Conservation (phyloP, 179 eudicot genomes). For the Drosera spatulata region DNA sequence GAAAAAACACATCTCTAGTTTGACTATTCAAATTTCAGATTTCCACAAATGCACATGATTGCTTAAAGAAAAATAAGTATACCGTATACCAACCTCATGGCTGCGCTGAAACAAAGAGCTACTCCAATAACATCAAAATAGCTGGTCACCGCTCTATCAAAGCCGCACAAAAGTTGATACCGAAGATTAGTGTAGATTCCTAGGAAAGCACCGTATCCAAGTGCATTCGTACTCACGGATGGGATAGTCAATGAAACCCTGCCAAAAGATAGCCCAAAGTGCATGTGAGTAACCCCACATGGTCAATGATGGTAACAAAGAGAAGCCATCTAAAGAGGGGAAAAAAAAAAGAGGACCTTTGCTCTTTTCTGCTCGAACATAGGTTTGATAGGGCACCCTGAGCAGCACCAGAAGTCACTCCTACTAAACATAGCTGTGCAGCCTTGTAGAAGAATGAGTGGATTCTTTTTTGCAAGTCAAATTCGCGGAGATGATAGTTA, state of each 20-base stretch:
- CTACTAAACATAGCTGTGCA: constrained; percentile 80
- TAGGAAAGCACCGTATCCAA: constrained; percentile 91
- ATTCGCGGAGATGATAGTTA: constrained; percentile 82
- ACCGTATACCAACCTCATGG: constrained; percentile 45
- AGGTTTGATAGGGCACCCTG: constrained; percentile 78
- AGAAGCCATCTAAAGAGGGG: background rate
- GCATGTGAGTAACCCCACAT: no score
- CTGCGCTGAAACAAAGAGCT: constrained; percentile 59
- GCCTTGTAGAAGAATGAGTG: constrained; percentile 90
- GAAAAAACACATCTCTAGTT: no score
- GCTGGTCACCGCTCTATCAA: constrained; percentile 57
- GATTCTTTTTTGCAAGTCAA: constrained; percentile 79
- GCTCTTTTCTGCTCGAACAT: constrained; percentile 60
- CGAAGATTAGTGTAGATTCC: constrained; percentile 78
- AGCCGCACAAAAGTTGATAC: constrained; percentile 74
- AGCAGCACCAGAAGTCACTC: constrained; percentile 71
- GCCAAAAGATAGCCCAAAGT: constrained; percentile 6
- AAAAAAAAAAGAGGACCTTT: constrained; percentile 38
- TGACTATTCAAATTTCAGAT: no score
- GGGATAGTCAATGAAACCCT: constrained; percentile 84
- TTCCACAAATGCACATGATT: no score
- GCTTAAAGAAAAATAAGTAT: background rate
- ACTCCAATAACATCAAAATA: constrained; percentile 87
- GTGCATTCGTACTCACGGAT: constrained; percentile 65
- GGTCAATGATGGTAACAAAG: background rate